phyloP scores from a whole-genome alignment of 1,284 basidiomycete genomes.

The Leccinum subfulvum region DNA sequence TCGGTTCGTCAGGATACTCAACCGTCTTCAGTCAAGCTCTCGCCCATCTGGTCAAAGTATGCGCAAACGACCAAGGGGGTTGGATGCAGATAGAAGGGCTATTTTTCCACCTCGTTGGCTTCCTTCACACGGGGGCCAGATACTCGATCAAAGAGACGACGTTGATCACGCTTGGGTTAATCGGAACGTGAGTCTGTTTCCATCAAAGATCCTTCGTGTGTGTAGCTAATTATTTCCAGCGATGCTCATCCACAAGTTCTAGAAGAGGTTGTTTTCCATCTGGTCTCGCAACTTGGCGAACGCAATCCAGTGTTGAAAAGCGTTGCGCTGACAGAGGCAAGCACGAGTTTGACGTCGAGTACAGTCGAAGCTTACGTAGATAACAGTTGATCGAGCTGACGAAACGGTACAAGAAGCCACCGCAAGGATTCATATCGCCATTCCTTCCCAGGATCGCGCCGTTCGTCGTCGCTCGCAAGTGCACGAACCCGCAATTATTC shows the following conservation, averaged over 20 bases:
- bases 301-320: slow-evolving; percentile 67
- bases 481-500: slow-evolving; percentile 57
- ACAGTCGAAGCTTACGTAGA: slow-evolving; percentile 13
- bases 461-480: slow-evolving; percentile 61
- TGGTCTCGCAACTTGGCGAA: slow-evolving; percentile 71
- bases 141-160: slow-evolving; percentile 57
- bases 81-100: slow-evolving; percentile 40
- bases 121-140: slow-evolving; percentile 43
- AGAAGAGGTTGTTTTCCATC: slow-evolving; percentile 58
- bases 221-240: slow-evolving; percentile 35
- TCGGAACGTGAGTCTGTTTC: slow-evolving; percentile 56
- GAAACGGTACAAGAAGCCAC: slow-evolving; percentile 59
- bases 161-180: slow-evolving; percentile 55
- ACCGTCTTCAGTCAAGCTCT: slow-evolving; percentile 44
- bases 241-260: slow-evolving; percentile 51
- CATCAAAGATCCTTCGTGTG: neutral
- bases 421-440: slow-evolving; percentile 70
- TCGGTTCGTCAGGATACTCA: slow-evolving; percentile 12
- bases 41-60: slow-evolving; percentile 45
- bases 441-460: slow-evolving; percentile 70
- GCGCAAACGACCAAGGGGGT: slow-evolving; percentile 31
- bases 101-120: slow-evolving; percentile 47
- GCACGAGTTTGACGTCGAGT: slow-evolving; percentile 4
- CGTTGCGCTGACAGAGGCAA: slow-evolving; percentile 63
- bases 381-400: slow-evolving; percentile 60